Conservation (phyloP, 2,329 filamentous ascomycete genomes). For the Xylariomycetidae sp. region DNA sequence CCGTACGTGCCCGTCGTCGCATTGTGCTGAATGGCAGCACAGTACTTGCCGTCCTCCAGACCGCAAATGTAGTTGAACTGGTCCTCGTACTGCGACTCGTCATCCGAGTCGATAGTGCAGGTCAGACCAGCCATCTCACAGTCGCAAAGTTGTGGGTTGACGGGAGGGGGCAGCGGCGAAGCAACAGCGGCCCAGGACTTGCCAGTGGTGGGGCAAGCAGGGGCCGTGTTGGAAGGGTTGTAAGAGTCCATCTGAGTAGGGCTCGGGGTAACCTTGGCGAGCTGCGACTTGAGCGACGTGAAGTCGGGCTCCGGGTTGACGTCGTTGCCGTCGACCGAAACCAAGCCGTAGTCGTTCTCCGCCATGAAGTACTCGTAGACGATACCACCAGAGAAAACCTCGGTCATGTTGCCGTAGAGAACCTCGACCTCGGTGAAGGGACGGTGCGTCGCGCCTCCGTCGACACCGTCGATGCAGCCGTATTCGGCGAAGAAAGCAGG, state of each 20-base stretch:
- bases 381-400: slow-evolving; percentile 90
- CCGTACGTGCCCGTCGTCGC: slow-evolving; percentile 64
- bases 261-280: slow-evolving; percentile 61
- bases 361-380: slow-evolving; percentile 99
- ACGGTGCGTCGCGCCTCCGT: slow-evolving; percentile 55
- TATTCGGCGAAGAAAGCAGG: slow-evolving; percentile 99
- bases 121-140: slow-evolving; percentile 75
- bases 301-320: slow-evolving; percentile 71
- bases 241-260: slow-evolving; percentile 63
- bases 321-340: slow-evolving; percentile 50
- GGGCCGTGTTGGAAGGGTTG: slow-evolving; percentile 64
- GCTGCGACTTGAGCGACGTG: slow-evolving; percentile 61
- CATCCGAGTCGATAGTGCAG: slow-evolving; percentile 58
- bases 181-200: slow-evolving; percentile 60
- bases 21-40: slow-evolving; percentile 63
- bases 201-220: slow-evolving; percentile 63
- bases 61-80: slow-evolving; percentile 75
- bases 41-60: slow-evolving; percentile 41
- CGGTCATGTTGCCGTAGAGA: slow-evolving; percentile 77
- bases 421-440: slow-evolving; percentile 79
- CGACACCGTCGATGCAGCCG: slow-evolving; percentile 70
- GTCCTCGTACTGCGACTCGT: slow-evolving; percentile 52
- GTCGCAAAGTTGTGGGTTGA: slow-evolving; percentile 70
- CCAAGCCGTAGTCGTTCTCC: slow-evolving; percentile 79
- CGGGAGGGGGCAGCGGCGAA: slow-evolving; percentile 69